These are phyloP conservation scores for Seminavis robusta DNA, from an alignment of 108 stramenopile genomes.

Conservation along the genomic window DNA sequence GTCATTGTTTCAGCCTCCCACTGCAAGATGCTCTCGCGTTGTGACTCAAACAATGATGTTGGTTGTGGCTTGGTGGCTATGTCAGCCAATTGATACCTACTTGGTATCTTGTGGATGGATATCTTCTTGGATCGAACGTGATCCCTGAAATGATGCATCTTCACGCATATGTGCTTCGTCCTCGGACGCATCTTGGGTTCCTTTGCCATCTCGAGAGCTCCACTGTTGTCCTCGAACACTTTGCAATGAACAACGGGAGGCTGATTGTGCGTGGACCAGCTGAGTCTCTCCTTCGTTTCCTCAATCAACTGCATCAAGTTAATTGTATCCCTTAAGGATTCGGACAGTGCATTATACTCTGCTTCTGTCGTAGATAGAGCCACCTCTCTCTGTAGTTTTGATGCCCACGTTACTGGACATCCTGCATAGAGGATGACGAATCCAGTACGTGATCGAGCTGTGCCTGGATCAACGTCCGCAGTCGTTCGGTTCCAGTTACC, in stretches of 20 bases:
- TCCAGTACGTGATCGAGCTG: slow-evolving; percentile 17
- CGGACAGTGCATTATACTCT: slow-evolving; percentile 13
- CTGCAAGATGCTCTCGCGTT: no score
- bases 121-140: slow-evolving; percentile 1
- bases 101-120: background rate
- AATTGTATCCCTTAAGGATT: slow-evolving; percentile 10
- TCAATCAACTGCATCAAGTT: slow-evolving; percentile 13
- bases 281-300: no score
- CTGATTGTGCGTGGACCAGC: no score
- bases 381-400: slow-evolving; percentile 20
- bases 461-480: no score
- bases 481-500: no score
- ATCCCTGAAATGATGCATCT: slow-evolving; percentile 11
- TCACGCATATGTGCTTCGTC: slow-evolving; percentile 11
- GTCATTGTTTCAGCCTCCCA: no score
- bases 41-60: background rate
- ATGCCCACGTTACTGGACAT: slow-evolving; percentile 21
- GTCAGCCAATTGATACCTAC: slow-evolving; percentile 1
- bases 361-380: slow-evolving; percentile 29
- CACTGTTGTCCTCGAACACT: slow-evolving; percentile 19
- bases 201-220: slow-evolving; percentile 5
- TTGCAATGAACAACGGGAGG: slow-evolving; percentile 4
- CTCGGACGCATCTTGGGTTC: slow-evolving; percentile 5
- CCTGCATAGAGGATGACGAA: slow-evolving; percentile 19
- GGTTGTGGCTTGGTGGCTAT: slow-evolving; percentile 6